phyloP scores from a whole-genome alignment of 495 filamentous ascomycete genomes.

The Hapsidospora chrysogenum region DNA sequence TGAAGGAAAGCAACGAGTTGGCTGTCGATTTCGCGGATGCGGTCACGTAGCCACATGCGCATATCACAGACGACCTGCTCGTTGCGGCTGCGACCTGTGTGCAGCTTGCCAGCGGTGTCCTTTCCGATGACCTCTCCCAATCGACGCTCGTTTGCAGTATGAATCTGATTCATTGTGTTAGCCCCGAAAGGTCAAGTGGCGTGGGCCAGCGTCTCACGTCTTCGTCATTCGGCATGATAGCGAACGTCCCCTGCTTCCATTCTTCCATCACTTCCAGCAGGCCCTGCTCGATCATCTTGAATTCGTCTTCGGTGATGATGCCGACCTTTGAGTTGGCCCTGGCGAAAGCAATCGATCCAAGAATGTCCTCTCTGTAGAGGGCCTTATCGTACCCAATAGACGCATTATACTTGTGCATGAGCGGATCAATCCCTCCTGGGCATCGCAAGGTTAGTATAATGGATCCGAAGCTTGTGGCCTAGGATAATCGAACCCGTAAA shows the following conservation, averaged over 20 bases:
- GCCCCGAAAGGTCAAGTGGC: slow-evolving; percentile 39
- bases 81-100: slow-evolving; percentile 74
- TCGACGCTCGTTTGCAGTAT: slow-evolving; percentile 77
- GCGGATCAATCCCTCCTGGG: slow-evolving; percentile 53
- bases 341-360: slow-evolving; percentile 63
- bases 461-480: slow-evolving; percentile 5
- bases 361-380: slow-evolving; percentile 60
- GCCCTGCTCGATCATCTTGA: slow-evolving; percentile 1
- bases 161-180: slow-evolving; percentile 36
- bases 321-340: slow-evolving; percentile 54
- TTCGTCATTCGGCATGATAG: slow-evolving; percentile 41
- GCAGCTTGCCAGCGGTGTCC: slow-evolving; percentile 67
- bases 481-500: slow-evolving; percentile 36
- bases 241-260: slow-evolving; percentile 42
- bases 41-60: slow-evolving; percentile 67
- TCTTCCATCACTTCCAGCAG: slow-evolving; percentile 41
- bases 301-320: slow-evolving; percentile 38
- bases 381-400: slow-evolving; percentile 57
- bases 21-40: slow-evolving; percentile 47
- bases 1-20: slow-evolving; percentile 50
- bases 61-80: slow-evolving; percentile 88
- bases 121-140: slow-evolving; percentile 73
- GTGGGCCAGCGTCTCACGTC: slow-evolving; percentile 41
- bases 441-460: slow-evolving; percentile 7
- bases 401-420: slow-evolving; percentile 71